Conservation (phyloP, 495 filamentous ascomycete genomes). For the Zalerion maritima region DNA sequence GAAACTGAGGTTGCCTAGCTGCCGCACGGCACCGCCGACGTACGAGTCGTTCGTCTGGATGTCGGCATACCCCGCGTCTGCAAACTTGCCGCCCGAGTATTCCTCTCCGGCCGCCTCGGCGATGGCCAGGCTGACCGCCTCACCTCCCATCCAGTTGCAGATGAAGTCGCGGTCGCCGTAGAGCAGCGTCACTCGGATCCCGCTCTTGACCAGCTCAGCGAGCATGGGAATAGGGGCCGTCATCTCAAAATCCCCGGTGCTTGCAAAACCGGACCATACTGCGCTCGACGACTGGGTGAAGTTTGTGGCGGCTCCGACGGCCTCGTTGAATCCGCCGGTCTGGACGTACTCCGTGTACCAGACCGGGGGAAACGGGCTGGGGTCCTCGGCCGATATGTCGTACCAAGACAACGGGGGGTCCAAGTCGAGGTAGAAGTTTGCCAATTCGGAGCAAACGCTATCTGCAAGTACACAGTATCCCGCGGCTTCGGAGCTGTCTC, state of each 20-base stretch:
- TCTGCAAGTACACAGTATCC: conserved; percentile 20
- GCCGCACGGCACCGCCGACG: conserved; percentile 42
- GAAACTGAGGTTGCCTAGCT: conserved; percentile 51
- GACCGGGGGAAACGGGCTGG: conserved; percentile 48
- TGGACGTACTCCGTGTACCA: conserved; percentile 52
- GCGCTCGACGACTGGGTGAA: conserved; percentile 39
- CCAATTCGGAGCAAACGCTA: conserved; percentile 27
- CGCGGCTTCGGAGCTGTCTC: conserved; percentile 27
- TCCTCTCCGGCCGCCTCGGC: conserved; percentile 22
- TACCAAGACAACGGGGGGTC: conserved; percentile 45
- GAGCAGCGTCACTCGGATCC: conserved; percentile 52
- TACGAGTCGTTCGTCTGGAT: conserved; percentile 38
- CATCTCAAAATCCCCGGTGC: conserved; percentile 38
- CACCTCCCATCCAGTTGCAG: conserved; percentile 54
- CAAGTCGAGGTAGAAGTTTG: conserved; percentile 28
- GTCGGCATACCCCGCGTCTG: conserved; percentile 35
- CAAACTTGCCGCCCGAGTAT: conserved; percentile 21
- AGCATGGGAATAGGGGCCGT: conserved; percentile 32
- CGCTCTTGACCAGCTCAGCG: conserved; percentile 36
- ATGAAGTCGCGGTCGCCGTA: conserved; percentile 54
- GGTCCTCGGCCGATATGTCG: conserved; percentile 39
- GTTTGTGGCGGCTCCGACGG: conserved; percentile 53
- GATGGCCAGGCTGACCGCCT: conserved; percentile 42
- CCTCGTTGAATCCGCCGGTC: conserved; percentile 43
- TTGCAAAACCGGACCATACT: conserved; percentile 37